Percentiles rank a stretch among this genome's conserved stretches.
Conservation (phyloP, 106 monocot genomes). For the Triglochin maritima region DNA sequence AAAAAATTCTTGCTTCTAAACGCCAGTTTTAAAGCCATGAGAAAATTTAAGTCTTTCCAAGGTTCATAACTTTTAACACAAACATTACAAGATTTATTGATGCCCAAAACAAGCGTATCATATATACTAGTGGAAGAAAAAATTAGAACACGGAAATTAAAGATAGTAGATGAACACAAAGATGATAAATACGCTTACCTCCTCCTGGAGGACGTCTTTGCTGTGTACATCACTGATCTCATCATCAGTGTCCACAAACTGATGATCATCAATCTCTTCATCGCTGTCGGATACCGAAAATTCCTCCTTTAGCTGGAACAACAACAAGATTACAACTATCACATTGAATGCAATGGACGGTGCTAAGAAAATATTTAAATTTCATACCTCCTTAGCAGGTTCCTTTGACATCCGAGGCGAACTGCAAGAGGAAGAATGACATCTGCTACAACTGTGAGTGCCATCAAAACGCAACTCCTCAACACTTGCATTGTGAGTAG, state of each 20-base stretch:
- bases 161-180: too few species aligned
- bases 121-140: too few species aligned
- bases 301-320: slow-evolving; percentile 59
- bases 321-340: too few species aligned
- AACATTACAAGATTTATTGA: too few species aligned
- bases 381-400: slow-evolving; percentile 72
- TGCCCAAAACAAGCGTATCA: too few species aligned
- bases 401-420: slow-evolving; percentile 68
- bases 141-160: too few species aligned
- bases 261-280: slow-evolving; percentile 58
- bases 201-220: slow-evolving; percentile 54
- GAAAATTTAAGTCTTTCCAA: too few species aligned
- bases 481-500: slow-evolving; percentile 59
- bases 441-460: slow-evolving; percentile 52
- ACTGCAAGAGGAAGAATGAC: slow-evolving; percentile 71
- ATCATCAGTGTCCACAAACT: slow-evolving; percentile 52
- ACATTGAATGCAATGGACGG: background rate
- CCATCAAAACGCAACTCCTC: slow-evolving; percentile 58
- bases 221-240: slow-evolving; percentile 46
- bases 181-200: slow-evolving; percentile 22
- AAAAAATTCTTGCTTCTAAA: too few species aligned
- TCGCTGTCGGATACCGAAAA: slow-evolving; percentile 79
- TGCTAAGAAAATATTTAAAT: background rate
- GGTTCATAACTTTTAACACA: too few species aligned
- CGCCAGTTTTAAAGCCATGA: too few species aligned